Conservation (phyloP, 768 basidiomycete species). For the Leccinellum albellum region DNA sequence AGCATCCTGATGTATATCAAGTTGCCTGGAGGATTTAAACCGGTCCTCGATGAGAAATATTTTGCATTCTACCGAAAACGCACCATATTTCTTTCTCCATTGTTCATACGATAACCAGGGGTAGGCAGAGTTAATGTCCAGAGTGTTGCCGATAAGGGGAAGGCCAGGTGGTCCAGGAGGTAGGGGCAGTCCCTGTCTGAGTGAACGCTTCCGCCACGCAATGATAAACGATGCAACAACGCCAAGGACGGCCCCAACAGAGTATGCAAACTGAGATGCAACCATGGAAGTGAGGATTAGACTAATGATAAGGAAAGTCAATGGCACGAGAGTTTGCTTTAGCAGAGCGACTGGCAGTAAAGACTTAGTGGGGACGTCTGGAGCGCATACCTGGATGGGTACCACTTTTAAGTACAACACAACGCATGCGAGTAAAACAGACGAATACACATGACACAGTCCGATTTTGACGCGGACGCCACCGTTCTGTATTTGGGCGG, state of each 20-base stretch:
- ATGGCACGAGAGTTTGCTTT: neutral
- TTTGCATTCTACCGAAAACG: neutral
- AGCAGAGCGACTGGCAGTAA: neutral
- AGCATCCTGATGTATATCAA: constrained; percentile 25
- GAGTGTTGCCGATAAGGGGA: constrained; percentile 25
- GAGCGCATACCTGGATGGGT: too few relatives aligned
- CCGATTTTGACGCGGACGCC: too few relatives aligned
- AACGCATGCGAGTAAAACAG: too few relatives aligned
- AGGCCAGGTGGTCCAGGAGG: constrained; percentile 53
- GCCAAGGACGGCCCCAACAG: constrained; percentile 3
- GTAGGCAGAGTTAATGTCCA: constrained; percentile 16
- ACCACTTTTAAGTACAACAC: too few relatives aligned
- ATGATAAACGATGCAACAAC: constrained; percentile 1
- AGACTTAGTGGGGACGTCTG: neutral
- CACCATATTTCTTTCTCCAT: constrained; percentile 34
- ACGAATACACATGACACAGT: too few relatives aligned
- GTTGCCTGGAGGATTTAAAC: constrained; percentile 16
- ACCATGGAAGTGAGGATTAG: neutral
- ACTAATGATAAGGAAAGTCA: neutral
- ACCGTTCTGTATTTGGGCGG: too few relatives aligned
- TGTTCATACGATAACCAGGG: constrained; percentile 34
- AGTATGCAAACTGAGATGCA: constrained; percentile 1
- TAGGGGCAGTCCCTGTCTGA: constrained; percentile 28
- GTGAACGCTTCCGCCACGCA: constrained; percentile 15
- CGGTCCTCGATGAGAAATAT: neutral